Conservation (phyloP, 1,139 yeast genomes). For the Tardiomyces depauwii region DNA sequence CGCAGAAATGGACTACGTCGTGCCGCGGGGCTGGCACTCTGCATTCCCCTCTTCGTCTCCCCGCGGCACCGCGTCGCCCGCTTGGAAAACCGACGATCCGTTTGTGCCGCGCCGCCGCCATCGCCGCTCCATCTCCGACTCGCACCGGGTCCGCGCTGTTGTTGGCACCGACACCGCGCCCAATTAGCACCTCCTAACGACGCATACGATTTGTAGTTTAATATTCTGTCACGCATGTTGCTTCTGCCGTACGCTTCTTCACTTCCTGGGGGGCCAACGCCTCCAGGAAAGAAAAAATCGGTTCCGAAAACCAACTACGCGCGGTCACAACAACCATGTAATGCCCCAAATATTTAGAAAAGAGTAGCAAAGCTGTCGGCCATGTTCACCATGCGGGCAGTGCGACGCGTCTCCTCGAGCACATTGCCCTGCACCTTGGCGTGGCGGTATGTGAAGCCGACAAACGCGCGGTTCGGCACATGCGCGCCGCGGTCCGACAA, state of each 20-base stretch:
- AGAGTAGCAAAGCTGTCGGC: neutral
- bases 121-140: neutral
- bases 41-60: neutral
- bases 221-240: neutral
- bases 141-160: neutral
- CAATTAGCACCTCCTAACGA: neutral
- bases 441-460: constrained; percentile 95
- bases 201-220: neutral
- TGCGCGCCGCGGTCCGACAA: constrained; percentile 55
- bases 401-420: neutral
- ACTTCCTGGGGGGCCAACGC: too few species aligned
- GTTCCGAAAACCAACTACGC: too few species aligned
- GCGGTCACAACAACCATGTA: too few species aligned
- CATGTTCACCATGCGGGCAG: neutral
- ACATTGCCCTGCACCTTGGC: constrained; percentile 16
- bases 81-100: neutral
- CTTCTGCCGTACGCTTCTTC: too few species aligned
- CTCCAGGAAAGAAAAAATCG: too few species aligned
- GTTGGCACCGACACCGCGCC: neutral
- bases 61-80: neutral
- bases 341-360: neutral
- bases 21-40: neutral
- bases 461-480: constrained; percentile 58
- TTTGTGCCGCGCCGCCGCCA: neutral
- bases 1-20: neutral